These are phyloP conservation scores for Monosporascus ibericus DNA, from an alignment of 2,329 filamentous ascomycete species.

Conservation along the genomic window DNA sequence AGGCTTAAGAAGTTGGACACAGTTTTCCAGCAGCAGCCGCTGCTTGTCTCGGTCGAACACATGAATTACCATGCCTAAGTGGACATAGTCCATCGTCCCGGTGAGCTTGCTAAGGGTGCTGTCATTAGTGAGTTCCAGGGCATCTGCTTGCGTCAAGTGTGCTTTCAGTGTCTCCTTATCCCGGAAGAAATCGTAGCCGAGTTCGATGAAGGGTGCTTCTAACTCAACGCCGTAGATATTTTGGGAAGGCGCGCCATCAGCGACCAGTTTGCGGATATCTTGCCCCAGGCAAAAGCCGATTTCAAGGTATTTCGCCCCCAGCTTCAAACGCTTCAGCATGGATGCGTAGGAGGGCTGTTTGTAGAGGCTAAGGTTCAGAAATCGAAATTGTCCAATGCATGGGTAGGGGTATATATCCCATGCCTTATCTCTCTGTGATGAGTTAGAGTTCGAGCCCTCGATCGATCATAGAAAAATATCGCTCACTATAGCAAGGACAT, in stretches of 20 bases:
- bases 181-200: constrained; percentile 28
- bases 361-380: constrained; percentile 30
- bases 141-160: background rate
- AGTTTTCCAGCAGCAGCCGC: background rate
- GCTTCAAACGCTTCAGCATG: constrained; percentile 22
- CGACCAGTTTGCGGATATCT: constrained; percentile 35
- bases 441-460: background rate
- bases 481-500: background rate
- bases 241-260: constrained; percentile 30
- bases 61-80: constrained; percentile 1
- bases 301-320: constrained; percentile 28
- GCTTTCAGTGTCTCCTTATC: constrained; percentile 15
- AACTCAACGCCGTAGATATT: constrained; percentile 35
- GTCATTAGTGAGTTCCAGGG: background rate
- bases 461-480: background rate
- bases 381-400: constrained; percentile 34
- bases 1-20: background rate
- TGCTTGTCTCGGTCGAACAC: constrained; percentile 1
- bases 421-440: constrained; percentile 27
- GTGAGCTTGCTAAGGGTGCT: background rate
- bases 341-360: constrained; percentile 23
- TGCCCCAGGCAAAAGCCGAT: constrained; percentile 40
- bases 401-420: constrained; percentile 31
- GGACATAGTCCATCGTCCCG: background rate
- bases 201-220: constrained; percentile 23